Base-by-base conservation (phyloP, 345 rosid genomes). In the Populus ilicifolia region DNA sequence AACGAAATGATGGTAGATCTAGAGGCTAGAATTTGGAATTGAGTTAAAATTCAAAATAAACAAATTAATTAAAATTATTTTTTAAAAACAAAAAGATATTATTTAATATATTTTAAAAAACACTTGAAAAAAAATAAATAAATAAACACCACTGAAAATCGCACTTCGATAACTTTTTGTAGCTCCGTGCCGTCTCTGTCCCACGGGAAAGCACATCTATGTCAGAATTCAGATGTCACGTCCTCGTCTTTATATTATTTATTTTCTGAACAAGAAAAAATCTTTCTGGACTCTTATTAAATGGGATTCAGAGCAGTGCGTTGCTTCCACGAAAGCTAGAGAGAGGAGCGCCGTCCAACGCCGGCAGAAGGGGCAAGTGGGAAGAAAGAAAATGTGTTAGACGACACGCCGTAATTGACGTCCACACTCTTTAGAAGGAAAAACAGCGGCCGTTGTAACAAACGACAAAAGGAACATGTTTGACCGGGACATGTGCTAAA, bases 121-220 rank as follows among this genome's bases (percentile, higher is more conserved):
- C 35, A 4, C 5, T 4, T 4, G 0, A 33, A 33, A 4, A 33
- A 33, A 27, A 27, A 27, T 27, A 27, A 27, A 27, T 27, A 27
- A 27, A 27, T 27, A 33, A 33, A 33, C 36, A 0, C 36, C 36
- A 33, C 36, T 48, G 16, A 7, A 54, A 54, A 21, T 54, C 7
- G 23, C 61, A 8, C 61, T 20, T 54, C 61, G 23, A 21, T 21
- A 54, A 54, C 61, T 54, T 54, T 54, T 7, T 54, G 61, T 3
- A 2, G 70, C 54, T 38, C 41, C 30, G 73, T 59, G 77, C 67
- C 64, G 79, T 72, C 73, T 70, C 41, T 66, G 27, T 76, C 65
- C 65, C 78, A 76, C 77, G 65, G 69, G 77, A 66, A 75, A 83
- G 79, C 83, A 69, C 52, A 78, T 79, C 85, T 68, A 73, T 8